Conservation (phyloP, 2,329 filamentous ascomycete species). For the Calonectria naviculata region DNA sequence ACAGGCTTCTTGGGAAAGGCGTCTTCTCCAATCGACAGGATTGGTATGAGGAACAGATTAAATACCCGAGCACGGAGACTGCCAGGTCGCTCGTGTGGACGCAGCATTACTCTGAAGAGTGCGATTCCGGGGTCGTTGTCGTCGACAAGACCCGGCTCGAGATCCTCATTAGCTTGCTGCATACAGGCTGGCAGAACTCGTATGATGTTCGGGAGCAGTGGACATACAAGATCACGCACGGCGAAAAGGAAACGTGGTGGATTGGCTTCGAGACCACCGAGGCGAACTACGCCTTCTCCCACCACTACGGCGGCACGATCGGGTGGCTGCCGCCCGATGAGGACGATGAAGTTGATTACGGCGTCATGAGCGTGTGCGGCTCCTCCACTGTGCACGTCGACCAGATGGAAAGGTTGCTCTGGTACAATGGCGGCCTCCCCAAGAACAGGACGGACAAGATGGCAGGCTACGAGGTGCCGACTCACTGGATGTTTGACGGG, state of each 20-base stretch:
- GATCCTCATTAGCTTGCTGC: conserved; percentile 52
- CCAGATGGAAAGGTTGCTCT: conserved; percentile 48
- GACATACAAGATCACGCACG: conserved; percentile 54
- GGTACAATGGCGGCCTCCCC: conserved; percentile 56
- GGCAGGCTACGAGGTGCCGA: conserved; percentile 48
- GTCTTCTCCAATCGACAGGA: conserved; percentile 46
- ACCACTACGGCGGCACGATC: conserved; percentile 53
- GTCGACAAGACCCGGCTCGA: conserved; percentile 52
- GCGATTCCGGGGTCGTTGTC: conserved; percentile 54
- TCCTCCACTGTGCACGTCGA: conserved; percentile 56
- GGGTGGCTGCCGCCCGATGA: conserved; percentile 42
- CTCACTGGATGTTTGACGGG: conserved; percentile 53
- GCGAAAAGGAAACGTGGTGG: conserved; percentile 61
- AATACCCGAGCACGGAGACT: conserved; percentile 46
- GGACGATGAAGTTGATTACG: not conserved
- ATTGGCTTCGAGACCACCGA: conserved; percentile 54
- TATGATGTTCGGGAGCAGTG: conserved; percentile 48
- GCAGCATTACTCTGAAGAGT: conserved; percentile 53
- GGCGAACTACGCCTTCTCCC: conserved; percentile 51
- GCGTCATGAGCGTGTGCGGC: conserved; percentile 47
- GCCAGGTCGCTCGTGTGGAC: conserved; percentile 51
- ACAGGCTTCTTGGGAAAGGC: conserved; percentile 51
- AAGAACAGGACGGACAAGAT: conserved; percentile 51
- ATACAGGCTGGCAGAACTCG: conserved; percentile 58
- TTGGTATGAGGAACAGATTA: conserved; percentile 52